These are phyloP conservation scores for Dothistroma pini DNA, from an alignment of 2,329 filamentous ascomycete species.

Conservation along the genomic window DNA sequence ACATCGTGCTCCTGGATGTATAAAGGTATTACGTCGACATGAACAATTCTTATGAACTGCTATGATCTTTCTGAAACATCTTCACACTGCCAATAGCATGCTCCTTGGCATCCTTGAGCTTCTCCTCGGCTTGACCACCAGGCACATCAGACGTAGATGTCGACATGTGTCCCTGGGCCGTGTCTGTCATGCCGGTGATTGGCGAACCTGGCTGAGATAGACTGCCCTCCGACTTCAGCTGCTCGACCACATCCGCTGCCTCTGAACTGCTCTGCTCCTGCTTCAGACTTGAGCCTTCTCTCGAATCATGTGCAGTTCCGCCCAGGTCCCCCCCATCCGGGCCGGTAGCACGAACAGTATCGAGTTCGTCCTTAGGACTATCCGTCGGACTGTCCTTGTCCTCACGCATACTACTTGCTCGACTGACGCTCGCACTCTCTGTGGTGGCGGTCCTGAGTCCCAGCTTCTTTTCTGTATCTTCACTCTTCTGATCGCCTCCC, in stretches of 20 bases:
- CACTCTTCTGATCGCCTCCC: conserved; percentile 43
- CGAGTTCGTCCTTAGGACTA: conserved; percentile 29
- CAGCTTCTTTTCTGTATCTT: conserved; percentile 56
- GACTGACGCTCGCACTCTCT: conserved; percentile 64
- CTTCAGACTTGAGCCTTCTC: background rate
- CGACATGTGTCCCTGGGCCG: conserved; percentile 25
- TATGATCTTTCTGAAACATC: conserved; percentile 11
- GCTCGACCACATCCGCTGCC: background rate
- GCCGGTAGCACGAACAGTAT: conserved; percentile 24
- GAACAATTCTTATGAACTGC: background rate
- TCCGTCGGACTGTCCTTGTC: conserved; percentile 15
- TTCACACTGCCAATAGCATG: conserved; percentile 14
- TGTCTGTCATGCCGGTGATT: conserved; percentile 27
- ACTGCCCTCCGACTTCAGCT: conserved; percentile 23
- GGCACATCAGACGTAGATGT: conserved; percentile 42
- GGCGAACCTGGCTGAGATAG: conserved; percentile 27
- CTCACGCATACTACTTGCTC: conserved; percentile 62
- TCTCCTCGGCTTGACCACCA: conserved; percentile 39
- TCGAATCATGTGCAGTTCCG: background rate
- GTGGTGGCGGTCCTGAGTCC: conserved; percentile 65
- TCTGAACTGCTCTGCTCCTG: conserved; percentile 10
- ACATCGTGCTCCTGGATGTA: no score
- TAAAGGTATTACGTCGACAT: background rate
- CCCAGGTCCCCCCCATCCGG: conserved; percentile 16
- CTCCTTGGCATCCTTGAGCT: conserved; percentile 32